Evolutionary conservation across 768 basidiomycete species (phyloP), one percentile per base, ranked within the genome.

Genomic region (Sporobolomyces pararoseus): DNA sequence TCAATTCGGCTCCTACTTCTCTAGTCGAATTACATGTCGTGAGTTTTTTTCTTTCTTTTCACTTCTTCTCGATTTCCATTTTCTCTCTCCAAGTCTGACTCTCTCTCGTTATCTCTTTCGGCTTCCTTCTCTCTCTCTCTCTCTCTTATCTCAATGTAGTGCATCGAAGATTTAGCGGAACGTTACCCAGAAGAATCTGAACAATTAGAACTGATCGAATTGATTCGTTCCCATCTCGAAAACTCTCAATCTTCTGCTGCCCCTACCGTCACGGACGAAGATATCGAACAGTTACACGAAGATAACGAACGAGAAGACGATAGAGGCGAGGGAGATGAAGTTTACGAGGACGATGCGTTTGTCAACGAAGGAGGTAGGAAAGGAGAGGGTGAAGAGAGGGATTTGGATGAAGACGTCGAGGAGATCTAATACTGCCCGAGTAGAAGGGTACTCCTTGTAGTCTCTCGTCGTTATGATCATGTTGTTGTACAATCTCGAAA

Each of bases 1-100:
- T 91, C n/a, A 96, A 97, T 76, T 83, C 95, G 7, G 88, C 87
- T 1, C 94, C 94, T 2, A 87, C 85, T 10, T 83, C 86, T 54
- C 82, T 86, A 0, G 90, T 95, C 31, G 90, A 93, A 78, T 85
- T 96, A 31, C 94, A 96, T 76, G 88, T 90, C 65, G 92, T 94
- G 73, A 53, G 90, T 84, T 34, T 68, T 42, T 60, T 29, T 37
- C 35, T 31, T 49, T n/a, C 53, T 29, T 29, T 16, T 27, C 60
- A 21, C 32, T 17, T n/a, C 27, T 16, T 23, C 49, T 35, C 34
- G 17, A 47, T n/a, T n/a, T 12, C 47, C 47, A 17, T 42, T 17
- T 42, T 42, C 17, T 17, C 39, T 42, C 39, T 42, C 39, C 39
- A 42, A 17, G 39, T 9, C 9, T 42, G 17, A 42, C 39, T 9